Evolutionary conservation across 2,329 filamentous ascomycete genomes (phyloP).

Genomic region (Alternaria longipes): DNA sequence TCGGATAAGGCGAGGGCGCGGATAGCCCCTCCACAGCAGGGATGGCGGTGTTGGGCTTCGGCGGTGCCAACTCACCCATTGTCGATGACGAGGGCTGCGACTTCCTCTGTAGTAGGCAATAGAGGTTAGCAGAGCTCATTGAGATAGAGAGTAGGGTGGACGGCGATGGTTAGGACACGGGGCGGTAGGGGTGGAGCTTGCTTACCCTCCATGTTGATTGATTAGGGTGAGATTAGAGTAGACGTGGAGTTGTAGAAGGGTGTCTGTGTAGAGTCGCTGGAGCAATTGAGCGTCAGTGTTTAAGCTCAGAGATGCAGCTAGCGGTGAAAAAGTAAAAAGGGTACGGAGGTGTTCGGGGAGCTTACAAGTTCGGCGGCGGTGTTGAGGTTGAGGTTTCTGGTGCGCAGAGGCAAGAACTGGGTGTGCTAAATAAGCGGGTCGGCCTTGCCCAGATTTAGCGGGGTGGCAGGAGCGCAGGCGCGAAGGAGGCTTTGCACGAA

Average conservation of each 20-base stretch:
- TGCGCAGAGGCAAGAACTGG: conserved; percentile 52
- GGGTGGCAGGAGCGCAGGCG: conserved; percentile 47
- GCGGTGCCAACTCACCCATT: conserved; percentile 87
- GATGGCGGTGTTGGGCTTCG: conserved; percentile 46
- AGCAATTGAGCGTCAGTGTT: conserved; percentile 42
- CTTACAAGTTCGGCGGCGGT: conserved; percentile 46
- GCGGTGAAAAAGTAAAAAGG: conserved; percentile 38
- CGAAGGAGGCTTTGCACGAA: conserved; percentile 37
- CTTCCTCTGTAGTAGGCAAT: conserved; percentile 80
- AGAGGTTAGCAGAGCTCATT: conserved; percentile 49
- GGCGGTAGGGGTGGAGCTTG: conserved; percentile 54
- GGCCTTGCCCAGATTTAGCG: conserved; percentile 52
- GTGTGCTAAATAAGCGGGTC: conserved; percentile 55
- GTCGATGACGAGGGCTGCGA: conserved; percentile 99
- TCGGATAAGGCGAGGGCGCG: conserved; percentile 35
- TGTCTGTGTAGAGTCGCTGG: conserved; percentile 43
- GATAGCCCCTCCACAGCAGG: conserved; percentile 51
- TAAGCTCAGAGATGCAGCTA: conserved; percentile 31
- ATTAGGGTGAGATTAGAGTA: conserved; percentile 52
- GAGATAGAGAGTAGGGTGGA: conserved; percentile 35
- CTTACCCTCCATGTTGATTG: conserved; percentile 73
- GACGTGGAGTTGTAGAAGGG: conserved; percentile 42
- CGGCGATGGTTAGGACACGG: conserved; percentile 28
- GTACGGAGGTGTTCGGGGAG: conserved; percentile 35
- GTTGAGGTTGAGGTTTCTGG: conserved; percentile 50